Evolutionary conservation across 2,329 filamentous ascomycete genomes (phyloP).

Genomic region (Metarhizium brunneum): DNA sequence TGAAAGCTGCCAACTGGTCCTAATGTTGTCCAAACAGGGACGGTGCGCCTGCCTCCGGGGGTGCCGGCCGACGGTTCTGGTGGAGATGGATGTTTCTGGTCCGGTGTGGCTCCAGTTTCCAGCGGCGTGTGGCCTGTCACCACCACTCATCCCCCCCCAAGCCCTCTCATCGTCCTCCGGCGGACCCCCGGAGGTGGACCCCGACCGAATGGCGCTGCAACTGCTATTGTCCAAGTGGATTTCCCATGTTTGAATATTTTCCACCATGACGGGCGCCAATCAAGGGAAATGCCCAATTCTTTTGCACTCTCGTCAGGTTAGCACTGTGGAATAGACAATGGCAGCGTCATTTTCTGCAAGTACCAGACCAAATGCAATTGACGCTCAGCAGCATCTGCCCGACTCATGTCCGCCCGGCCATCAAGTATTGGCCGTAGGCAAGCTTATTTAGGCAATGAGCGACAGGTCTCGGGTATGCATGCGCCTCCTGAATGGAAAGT

Average conservation of each 20-base stretch:
- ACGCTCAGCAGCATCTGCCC: no score
- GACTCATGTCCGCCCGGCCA: no score
- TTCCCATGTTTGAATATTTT: no score
- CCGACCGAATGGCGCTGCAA: background rate
- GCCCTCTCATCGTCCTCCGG: background rate
- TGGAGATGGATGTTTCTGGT: background rate
- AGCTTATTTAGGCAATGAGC: no score
- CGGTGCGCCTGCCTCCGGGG: background rate
- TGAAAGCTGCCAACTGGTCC: background rate
- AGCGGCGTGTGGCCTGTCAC: background rate
- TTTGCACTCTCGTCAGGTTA: no score
- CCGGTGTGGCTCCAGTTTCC: background rate
- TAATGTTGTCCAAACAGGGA: background rate
- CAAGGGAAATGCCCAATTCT: no score
- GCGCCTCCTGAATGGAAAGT: background rate
- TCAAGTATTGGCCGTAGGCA: no score
- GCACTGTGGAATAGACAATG: no score
- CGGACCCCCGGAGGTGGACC: conserved; percentile 4
- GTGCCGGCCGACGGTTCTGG: background rate
- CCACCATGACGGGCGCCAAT: no score
- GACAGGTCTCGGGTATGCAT: background rate
- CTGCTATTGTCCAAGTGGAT: background rate
- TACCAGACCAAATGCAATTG: no score
- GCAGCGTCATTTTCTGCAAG: no score
- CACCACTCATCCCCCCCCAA: background rate